These are phyloP conservation scores for Lecanicillium sp. DNA, from an alignment of 2,329 filamentous ascomycete species.

Conservation along the genomic window DNA sequence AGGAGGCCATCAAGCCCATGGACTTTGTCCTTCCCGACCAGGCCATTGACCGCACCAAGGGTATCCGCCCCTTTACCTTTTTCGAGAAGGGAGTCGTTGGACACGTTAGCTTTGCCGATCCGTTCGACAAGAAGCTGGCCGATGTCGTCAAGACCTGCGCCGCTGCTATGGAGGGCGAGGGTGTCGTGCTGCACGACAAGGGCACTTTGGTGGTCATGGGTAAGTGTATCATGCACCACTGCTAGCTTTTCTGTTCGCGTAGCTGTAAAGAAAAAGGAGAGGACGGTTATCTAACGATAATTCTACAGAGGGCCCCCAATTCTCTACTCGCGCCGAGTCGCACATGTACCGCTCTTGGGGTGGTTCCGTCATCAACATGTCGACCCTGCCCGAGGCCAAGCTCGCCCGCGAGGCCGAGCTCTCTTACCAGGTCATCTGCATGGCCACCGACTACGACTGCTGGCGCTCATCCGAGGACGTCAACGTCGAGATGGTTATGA, in stretches of 20 bases:
- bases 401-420: constrained; percentile 94
- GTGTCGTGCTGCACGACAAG: constrained; percentile 74
- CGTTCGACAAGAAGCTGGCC: constrained; percentile 76
- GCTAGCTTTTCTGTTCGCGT: neutral
- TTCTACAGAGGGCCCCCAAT: constrained; percentile 81
- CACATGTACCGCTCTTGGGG: constrained; percentile 94
- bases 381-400: constrained; percentile 88
- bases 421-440: constrained; percentile 96
- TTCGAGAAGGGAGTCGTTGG: constrained; percentile 89
- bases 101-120: constrained; percentile 92
- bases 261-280: neutral
- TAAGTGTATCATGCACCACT: constrained; percentile 39
- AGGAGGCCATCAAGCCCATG: constrained; percentile 87
- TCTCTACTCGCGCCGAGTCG: constrained; percentile 92
- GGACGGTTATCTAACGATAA: neutral
- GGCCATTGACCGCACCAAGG: constrained; percentile 96
- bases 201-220: constrained; percentile 91
- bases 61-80: constrained; percentile 88
- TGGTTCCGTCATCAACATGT: constrained; percentile 97
- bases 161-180: constrained; percentile 69
- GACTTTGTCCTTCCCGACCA: constrained; percentile 97
- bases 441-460: constrained; percentile 99
- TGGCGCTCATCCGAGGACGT: constrained; percentile 83
- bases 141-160: constrained; percentile 75
- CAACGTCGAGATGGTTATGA: constrained; percentile 95